Base-by-base conservation (phyloP, 1,139 yeast species). In the Geotrichum fermentans region DNA sequence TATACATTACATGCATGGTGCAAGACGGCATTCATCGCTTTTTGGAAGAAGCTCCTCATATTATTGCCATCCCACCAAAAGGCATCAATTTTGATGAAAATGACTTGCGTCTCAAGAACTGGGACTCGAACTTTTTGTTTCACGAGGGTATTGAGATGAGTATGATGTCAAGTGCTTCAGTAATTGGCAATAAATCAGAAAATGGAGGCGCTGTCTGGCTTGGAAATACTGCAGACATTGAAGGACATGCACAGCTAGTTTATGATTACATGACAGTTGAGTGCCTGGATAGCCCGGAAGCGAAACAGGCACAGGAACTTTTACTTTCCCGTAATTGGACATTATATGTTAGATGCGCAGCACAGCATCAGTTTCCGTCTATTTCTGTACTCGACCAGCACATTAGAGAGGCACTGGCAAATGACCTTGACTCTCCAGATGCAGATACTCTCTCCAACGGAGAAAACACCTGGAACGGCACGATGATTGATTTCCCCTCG, bases 91-190 rank as follows among this genome's bases (percentile, higher is more conserved):
- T 50, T 20, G 61, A 61, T 37, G 56, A 56, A 29, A 63, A 62
- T 43, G 65, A 61, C 39, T 52, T 62, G 32, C 50, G 59, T 20
- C 60, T 65, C 36, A 72, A 74, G 52, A 75, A 80, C 57, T 85
- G 95, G 94, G 89, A 83, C 58, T 72, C 79, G 30, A 86, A 87
- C 59, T 82, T 83, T 60, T 72, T 77, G 33, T 74, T 80, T 51
- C 80, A 84, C 58, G 97, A 90, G 62, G 80, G 85, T 53, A 72
- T 85, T 10, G 96, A 89, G 64, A 83, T 89, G 53, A 73, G 88
- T 2, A 78, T 79, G 61, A 85, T 90, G 92, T 83, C 96, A 0
- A 73, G 87, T 2, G 95, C 96, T 0, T 77, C 94, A 0, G 73
- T 71, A 16, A 69, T 85, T 2, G 66, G 69, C 14, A 65, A 70